Percentiles rank a stretch among this genome's conserved stretches.
Evolutionary conservation across 208 protist species (phyloP).

Genomic region (Vickermania spadyakhi): DNA sequence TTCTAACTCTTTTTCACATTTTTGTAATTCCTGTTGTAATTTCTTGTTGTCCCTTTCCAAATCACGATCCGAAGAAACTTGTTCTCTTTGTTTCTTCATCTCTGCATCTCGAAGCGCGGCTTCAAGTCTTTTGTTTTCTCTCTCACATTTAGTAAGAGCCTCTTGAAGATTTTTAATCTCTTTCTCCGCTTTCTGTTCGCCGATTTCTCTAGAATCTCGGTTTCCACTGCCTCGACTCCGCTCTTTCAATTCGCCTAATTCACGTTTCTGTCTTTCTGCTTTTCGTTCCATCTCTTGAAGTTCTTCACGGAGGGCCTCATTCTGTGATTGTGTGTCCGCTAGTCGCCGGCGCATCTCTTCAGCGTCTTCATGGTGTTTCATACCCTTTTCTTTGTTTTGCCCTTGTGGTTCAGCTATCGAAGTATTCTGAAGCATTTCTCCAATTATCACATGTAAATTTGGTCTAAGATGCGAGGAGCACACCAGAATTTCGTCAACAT

Average conservation of each 20-base stretch:
- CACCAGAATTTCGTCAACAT: constrained; percentile 17
- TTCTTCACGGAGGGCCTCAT: neutral
- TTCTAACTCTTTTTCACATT: neutral
- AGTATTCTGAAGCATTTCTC: neutral
- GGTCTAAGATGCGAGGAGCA: neutral
- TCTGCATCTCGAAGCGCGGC: neutral
- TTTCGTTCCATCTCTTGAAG: neutral
- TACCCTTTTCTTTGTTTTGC: neutral
- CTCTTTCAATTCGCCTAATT: too few relatives aligned
- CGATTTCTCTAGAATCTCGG: neutral
- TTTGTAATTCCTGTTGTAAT: neutral
- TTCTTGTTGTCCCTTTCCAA: neutral
- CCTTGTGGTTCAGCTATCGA: neutral
- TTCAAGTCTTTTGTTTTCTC: neutral
- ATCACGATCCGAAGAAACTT: neutral
- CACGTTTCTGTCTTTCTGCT: neutral
- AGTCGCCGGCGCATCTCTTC: neutral
- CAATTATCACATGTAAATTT: neutral
- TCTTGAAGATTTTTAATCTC: neutral
- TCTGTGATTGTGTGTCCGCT: neutral
- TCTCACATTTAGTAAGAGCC: neutral
- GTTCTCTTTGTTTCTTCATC: neutral
- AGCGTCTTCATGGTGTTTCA: neutral
- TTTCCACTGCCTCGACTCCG: too few relatives aligned
- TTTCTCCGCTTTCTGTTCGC: neutral